A percentile compares a stretch with the other conserved stretches of the same genome.
Evolutionary conservation across 352 stramenopile genomes (phyloP).

Genomic region (Elongisporangium prolatum): DNA sequence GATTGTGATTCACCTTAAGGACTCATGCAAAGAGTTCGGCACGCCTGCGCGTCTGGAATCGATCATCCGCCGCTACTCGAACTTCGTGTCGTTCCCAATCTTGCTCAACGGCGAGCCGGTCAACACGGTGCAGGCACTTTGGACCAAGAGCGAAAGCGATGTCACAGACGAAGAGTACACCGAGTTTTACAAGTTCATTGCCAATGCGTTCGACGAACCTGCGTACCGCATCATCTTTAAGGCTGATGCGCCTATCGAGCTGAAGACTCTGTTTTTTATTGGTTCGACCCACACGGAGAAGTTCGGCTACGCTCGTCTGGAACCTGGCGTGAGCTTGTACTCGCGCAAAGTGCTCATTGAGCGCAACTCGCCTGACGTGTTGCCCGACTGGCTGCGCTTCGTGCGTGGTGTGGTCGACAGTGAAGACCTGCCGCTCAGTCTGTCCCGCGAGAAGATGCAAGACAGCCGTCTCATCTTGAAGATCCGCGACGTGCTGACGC

Average conservation of each 20-base stretch:
- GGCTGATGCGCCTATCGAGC: conserved; percentile 97
- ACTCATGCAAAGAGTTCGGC: conserved; percentile 94
- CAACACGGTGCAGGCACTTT: conserved; percentile 98
- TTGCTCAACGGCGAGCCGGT: conserved; percentile 95
- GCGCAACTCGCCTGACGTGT: conserved; percentile 94
- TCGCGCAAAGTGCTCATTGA: conserved; percentile 99
- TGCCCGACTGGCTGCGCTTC: conserved; percentile 97
- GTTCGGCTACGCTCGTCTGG: conserved; percentile 93
- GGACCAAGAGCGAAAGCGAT: conserved; percentile 94
- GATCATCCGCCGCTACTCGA: conserved; percentile 99
- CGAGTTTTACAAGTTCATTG: conserved; percentile 97
- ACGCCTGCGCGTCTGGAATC: conserved; percentile 90
- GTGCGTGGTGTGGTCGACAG: conserved; percentile 92
- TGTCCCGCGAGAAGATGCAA: conserved; percentile 99
- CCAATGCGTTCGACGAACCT: conserved; percentile 94
- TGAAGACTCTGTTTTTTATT: conserved; percentile 98
- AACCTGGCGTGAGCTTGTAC: conserved; percentile 97
- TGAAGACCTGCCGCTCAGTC: conserved; percentile 98
- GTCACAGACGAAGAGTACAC: conserved; percentile 97
- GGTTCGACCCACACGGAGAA: conserved; percentile 96
- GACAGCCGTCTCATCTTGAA: conserved; percentile 96
- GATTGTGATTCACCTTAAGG: conserved; percentile 98
- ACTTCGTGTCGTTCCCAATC: conserved; percentile 99
- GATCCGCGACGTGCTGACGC: conserved; percentile 95
- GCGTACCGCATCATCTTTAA: conserved; percentile 96